phyloP scores from a whole-genome alignment of 371 early-diverging fungal genomes.

The Mortierella sp. region DNA sequence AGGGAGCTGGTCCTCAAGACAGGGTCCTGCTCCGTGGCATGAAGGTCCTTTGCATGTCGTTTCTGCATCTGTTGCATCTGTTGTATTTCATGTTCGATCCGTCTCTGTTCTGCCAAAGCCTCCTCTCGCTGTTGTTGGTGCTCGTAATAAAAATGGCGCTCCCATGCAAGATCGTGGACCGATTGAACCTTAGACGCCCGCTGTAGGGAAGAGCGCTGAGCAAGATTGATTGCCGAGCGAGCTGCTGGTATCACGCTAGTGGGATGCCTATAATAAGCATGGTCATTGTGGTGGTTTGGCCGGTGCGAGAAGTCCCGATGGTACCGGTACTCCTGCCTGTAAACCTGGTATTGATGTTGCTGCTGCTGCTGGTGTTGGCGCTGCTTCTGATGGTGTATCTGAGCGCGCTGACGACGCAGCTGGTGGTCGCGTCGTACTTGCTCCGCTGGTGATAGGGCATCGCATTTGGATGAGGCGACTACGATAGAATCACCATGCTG shows the following conservation, averaged over 20 bases:
- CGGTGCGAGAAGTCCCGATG: not conserved
- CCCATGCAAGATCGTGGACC: conserved; percentile 4
- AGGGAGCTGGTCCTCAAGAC: conserved; percentile 24
- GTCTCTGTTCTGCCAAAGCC: conserved; percentile 2
- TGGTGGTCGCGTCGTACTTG: conserved; percentile 38
- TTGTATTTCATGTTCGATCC: not conserved
- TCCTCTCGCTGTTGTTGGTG: conserved; percentile 4
- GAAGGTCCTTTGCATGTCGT: conserved; percentile 2
- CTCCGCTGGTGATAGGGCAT: conserved; percentile 35
- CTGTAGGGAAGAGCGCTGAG: not conserved
- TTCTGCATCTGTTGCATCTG: not conserved
- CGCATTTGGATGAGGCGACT: not conserved
- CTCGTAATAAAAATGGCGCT: conserved; percentile 7
- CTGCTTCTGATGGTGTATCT: conserved; percentile 29
- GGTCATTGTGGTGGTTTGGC: not conserved
- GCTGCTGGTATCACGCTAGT: not conserved
- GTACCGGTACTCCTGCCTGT: conserved; percentile 14
- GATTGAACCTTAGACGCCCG: not conserved
- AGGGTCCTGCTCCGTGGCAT: not conserved
- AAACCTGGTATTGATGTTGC: conserved; percentile 4
- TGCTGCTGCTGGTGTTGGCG: conserved; percentile 27
- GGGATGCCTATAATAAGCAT: not conserved
- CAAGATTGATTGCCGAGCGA: conserved; percentile 4
- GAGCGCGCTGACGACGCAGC: conserved; percentile 31
- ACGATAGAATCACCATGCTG: not conserved